These are phyloP conservation scores for Blastomyces silverae DNA, from an alignment of 2,329 filamentous ascomycete species.

Conservation along the genomic window DNA sequence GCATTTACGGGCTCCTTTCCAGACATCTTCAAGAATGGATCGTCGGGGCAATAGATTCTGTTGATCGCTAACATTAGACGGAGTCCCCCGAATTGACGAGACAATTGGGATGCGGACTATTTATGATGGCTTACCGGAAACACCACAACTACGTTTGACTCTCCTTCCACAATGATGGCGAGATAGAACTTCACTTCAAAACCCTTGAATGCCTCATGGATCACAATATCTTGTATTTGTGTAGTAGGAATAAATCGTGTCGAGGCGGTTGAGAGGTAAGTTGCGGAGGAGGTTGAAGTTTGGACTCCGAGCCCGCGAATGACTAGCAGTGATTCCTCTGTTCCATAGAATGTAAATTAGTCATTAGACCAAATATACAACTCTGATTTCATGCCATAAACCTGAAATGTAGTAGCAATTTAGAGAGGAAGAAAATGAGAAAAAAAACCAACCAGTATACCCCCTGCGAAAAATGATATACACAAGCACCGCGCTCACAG, in stretches of 20 bases:
- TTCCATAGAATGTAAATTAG: constrained; percentile 33
- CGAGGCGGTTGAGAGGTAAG: constrained; percentile 56
- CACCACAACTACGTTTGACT: constrained; percentile 85
- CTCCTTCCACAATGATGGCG: constrained; percentile 80
- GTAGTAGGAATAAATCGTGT: constrained; percentile 84
- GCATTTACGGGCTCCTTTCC: constrained; percentile 76
- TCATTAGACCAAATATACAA: constrained; percentile 30
- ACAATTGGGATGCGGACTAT: background rate
- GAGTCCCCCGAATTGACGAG: background rate
- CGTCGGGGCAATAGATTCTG: constrained; percentile 62
- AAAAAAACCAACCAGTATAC: constrained; percentile 44
- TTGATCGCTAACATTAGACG: constrained; percentile 18
- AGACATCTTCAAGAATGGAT: constrained; percentile 75
- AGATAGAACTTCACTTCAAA: constrained; percentile 89
- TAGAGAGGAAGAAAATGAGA: background rate
- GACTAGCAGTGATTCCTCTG: constrained; percentile 77
- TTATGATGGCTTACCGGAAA: constrained; percentile 58
- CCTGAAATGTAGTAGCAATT: background rate
- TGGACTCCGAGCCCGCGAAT: constrained; percentile 86
- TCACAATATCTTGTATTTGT: constrained; percentile 84
- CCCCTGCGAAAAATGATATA: constrained; percentile 44
- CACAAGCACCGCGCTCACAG: constrained; percentile 35
- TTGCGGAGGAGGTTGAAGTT: constrained; percentile 64
- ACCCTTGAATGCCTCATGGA: constrained; percentile 89
- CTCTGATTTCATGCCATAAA: background rate